Percentiles rank a stretch among this genome's conserved stretches.
Conservation (phyloP, 371 early-diverging fungal genomes). For the Globomyces sp. region DNA sequence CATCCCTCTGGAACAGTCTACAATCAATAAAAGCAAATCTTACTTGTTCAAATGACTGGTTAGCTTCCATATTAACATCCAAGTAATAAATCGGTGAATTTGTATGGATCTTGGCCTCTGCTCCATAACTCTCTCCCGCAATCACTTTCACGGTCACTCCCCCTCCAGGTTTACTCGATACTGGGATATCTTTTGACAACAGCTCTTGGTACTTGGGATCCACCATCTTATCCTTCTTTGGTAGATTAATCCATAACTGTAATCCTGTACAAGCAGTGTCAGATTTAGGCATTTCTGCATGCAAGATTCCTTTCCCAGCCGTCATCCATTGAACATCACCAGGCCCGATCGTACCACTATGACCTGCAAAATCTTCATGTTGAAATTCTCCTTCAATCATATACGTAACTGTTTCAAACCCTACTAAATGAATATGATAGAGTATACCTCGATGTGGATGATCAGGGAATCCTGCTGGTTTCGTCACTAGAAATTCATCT, state of each 20-base stretch:
- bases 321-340: slow-evolving; percentile 84
- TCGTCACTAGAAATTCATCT: slow-evolving; percentile 66
- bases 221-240: slow-evolving; percentile 73
- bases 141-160: slow-evolving; percentile 72
- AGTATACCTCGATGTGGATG: slow-evolving; percentile 34
- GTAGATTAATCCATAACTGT: slow-evolving; percentile 85
- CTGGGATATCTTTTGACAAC: slow-evolving; percentile 56
- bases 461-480: slow-evolving; percentile 43
- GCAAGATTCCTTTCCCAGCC: slow-evolving; percentile 66
- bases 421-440: slow-evolving; percentile 53
- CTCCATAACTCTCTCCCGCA: slow-evolving; percentile 68
- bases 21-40: too few species aligned
- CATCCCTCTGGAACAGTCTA: slow-evolving; percentile 55
- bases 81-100: slow-evolving; percentile 71
- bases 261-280: slow-evolving; percentile 57
- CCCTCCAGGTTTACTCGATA: slow-evolving; percentile 50
- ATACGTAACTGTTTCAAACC: slow-evolving; percentile 81
- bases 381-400: slow-evolving; percentile 66
- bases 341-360: slow-evolving; percentile 66
- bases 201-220: slow-evolving; percentile 78
- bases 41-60: slow-evolving; percentile 13
- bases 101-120: slow-evolving; percentile 60
- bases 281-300: slow-evolving; percentile 67
- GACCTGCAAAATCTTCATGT: slow-evolving; percentile 82
- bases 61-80: slow-evolving; percentile 59